A percentile compares a stretch with the other conserved stretches of the same genome.
Conservation (phyloP, 139 green algal genomes). For the Coelastrella sp. region DNA sequence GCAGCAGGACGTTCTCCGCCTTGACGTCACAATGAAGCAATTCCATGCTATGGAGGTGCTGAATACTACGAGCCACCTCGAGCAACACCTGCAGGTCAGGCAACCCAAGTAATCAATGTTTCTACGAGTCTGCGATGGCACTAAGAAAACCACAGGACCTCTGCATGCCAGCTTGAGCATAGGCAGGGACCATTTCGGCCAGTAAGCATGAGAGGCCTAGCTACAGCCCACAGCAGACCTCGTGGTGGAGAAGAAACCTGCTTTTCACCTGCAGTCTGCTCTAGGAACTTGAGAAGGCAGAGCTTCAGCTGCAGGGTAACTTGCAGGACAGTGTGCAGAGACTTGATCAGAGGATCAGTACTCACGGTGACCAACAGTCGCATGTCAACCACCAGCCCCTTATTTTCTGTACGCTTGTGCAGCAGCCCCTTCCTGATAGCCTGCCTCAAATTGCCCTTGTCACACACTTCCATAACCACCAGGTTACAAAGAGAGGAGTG, state of each 20-base stretch:
- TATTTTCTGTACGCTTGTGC: constrained; percentile 36
- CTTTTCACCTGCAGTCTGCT: too few species aligned
- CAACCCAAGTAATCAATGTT: too few species aligned
- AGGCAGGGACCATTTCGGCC: too few species aligned
- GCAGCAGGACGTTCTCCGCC: constrained; percentile 72
- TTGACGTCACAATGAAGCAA: constrained; percentile 44
- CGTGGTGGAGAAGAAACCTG: too few species aligned
- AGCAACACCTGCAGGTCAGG: constrained; percentile 38
- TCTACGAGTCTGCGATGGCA: too few species aligned
- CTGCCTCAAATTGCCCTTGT: constrained; percentile 20
- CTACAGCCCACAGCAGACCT: too few species aligned
- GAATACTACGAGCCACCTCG: constrained; percentile 29
- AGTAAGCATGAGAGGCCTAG: too few species aligned
- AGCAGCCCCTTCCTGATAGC: constrained; percentile 29
- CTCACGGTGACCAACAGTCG: constrained; percentile 32
- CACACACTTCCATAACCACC: constrained; percentile 42
- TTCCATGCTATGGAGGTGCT: constrained; percentile 39
- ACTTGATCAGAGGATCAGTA: neutral
- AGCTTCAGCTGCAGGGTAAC: too few species aligned
- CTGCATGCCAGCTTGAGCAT: neutral
- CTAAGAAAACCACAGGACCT: neutral
- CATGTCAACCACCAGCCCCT: constrained; percentile 43
- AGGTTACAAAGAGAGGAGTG: constrained; percentile 28
- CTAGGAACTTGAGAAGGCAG: too few species aligned
- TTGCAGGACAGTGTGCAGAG: neutral